Evolutionary conservation across 2,329 filamentous ascomycete genomes (phyloP), one percentile per base, ranked within the genome.

Genomic region (Cladosporium sp.): DNA sequence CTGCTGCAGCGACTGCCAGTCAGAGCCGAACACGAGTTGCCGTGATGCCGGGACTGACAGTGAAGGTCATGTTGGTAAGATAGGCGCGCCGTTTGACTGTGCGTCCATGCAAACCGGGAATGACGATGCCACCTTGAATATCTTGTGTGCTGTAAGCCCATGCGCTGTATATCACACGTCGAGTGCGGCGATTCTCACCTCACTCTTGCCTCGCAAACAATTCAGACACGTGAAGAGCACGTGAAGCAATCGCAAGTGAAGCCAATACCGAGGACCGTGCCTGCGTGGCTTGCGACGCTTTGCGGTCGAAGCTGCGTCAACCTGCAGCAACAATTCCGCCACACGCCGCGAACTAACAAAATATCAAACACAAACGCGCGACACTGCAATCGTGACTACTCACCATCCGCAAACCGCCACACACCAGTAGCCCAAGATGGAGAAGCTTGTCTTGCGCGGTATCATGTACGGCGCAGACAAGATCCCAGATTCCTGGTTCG

Each of bases 401-500:
- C n/a, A 30, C 57, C 24, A 26, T 8, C 34, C 34, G 14, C 34
- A 14, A 36, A 26, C 3, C 28, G 30, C 2, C 34, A 11, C 36
- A 3, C 21, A 62, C 18, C 47, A 32, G 26, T 24, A 44, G 5
- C 15, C 24, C 51, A 57, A 26, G 26, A 72, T 72, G 70, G 71
- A 73, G 68, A 73, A 73, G 64, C 68, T 73, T 41, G 68, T 73
- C 34, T 62, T 73, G 26, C 68, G 69, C 26, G 69, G 71, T 57
- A 64, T 73, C 65, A 69, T 71, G 68, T 72, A 71, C 61, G 71
- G 72, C 52, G 72, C 72, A 65, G 76, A 78, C 66, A 78, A 77
- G 69, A 76, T 79, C n/a, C 77, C 77, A 44, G 77, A 79, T 68
- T 71, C 60, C 26, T 76, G 74, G 71, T 78, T 78, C 67, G 77